Conservation (phyloP, 768 basidiomycete species). For the Rhodotorula babjevae region DNA sequence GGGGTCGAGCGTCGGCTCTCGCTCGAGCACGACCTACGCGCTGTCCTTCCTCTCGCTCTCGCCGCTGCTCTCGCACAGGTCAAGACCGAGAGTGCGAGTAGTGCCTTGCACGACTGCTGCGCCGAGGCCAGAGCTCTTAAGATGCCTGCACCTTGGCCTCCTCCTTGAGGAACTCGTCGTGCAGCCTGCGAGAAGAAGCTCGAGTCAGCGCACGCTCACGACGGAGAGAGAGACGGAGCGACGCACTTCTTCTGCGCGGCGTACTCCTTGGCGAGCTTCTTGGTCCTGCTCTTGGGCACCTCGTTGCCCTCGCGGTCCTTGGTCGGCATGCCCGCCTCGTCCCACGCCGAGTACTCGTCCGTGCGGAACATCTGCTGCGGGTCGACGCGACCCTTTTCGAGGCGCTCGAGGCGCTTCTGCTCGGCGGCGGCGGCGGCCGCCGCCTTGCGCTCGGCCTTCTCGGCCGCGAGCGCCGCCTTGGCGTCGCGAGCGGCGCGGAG, state of each 20-base stretch:
- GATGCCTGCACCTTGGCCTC: slow-evolving; percentile 10
- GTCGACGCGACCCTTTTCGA: slow-evolving; percentile 75
- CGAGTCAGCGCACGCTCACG: not conserved
- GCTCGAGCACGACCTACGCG: too few species aligned
- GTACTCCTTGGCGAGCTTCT: slow-evolving; percentile 73
- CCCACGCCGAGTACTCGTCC: slow-evolving; percentile 72
- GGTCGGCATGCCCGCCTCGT: slow-evolving; percentile 74
- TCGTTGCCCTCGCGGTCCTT: slow-evolving; percentile 81
- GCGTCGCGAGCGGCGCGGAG: slow-evolving; percentile 82
- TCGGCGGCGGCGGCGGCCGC: slow-evolving; percentile 56
- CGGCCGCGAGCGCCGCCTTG: slow-evolving; percentile 68
- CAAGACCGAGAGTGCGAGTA: too few species aligned
- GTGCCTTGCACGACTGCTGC: too few species aligned
- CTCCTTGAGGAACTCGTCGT: slow-evolving; percentile 36
- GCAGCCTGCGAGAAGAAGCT: slow-evolving; percentile 12
- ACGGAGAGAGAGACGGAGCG: not conserved
- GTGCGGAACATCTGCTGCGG: slow-evolving; percentile 72
- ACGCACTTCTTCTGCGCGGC: slow-evolving; percentile 60
- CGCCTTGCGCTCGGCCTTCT: slow-evolving; percentile 62
- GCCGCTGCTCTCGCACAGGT: too few species aligned
- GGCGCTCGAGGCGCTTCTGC: slow-evolving; percentile 55
- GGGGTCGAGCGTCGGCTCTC: too few species aligned
- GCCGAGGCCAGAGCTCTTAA: not conserved
- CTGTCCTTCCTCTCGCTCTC: too few species aligned
- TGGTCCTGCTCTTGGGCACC: slow-evolving; percentile 70